phyloP scores from a whole-genome alignment of 139 green algal genomes.

The Micromonas pusilla region DNA sequence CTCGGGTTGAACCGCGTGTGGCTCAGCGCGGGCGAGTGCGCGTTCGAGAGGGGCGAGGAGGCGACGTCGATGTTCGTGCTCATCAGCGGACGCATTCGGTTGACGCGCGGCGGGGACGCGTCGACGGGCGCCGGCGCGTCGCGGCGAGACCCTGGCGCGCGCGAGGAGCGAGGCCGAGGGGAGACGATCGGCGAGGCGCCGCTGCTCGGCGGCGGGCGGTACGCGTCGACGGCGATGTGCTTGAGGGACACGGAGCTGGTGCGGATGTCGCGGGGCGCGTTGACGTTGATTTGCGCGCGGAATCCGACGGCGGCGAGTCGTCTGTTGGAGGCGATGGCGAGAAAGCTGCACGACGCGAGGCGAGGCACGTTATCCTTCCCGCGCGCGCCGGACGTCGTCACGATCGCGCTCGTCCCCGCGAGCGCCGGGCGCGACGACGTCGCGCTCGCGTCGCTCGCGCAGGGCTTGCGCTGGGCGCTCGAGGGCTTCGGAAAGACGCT shows the following conservation, averaged over 20 bases:
- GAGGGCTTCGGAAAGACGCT: conserved; percentile 45
- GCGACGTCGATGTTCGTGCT: conserved; percentile 64
- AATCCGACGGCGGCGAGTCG: conserved; percentile 31
- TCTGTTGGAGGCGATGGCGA: conserved; percentile 48
- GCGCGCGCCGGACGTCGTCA: conserved; percentile 53
- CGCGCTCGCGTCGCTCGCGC: conserved; percentile 10
- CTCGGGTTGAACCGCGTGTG: conserved; percentile 70
- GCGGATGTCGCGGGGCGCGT: conserved; percentile 54
- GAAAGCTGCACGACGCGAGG: conserved; percentile 3
- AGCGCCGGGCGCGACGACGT: conserved; percentile 14
- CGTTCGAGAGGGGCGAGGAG: conserved; percentile 49
- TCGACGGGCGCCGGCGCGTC: not conserved
- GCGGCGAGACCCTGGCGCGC: not conserved
- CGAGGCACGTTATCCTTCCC: not conserved
- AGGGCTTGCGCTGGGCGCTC: not conserved
- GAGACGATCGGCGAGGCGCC: conserved; percentile 64
- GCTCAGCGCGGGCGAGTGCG: conserved; percentile 55
- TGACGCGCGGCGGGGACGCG: conserved; percentile 38
- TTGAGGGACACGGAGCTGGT: conserved; percentile 64
- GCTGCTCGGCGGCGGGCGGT: conserved; percentile 47
- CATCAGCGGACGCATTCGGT: conserved; percentile 60
- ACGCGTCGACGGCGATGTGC: conserved; percentile 63
- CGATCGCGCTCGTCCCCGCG: conserved; percentile 59
- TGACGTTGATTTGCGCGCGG: conserved; percentile 40
- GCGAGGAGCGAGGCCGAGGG: conserved; percentile 51